phyloP scores from a whole-genome alignment of 306 rosid genomes.

The Fragaria vesca region DNA sequence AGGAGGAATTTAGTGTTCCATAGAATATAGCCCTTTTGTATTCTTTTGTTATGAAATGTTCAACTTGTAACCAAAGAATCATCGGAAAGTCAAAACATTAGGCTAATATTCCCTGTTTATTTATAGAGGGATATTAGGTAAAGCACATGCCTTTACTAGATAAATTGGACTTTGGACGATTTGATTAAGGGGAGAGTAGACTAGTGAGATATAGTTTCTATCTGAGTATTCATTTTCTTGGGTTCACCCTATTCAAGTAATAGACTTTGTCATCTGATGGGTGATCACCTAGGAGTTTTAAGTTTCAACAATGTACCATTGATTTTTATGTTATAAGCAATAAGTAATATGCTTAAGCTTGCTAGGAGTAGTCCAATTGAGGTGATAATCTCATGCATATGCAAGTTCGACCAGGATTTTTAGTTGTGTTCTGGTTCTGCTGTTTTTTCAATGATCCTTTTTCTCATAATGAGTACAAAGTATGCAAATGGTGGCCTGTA shows the following conservation, averaged over 20 bases:
- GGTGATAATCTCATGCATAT: not conserved
- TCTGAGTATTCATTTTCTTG: not conserved
- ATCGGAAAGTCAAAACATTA: constrained; percentile 41
- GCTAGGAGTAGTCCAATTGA: not conserved
- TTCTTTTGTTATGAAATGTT: constrained; percentile 25
- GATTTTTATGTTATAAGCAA: not conserved
- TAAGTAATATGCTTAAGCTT: not conserved
- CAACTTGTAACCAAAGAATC: constrained; percentile 22
- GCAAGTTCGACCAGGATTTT: not conserved
- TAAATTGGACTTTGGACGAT: constrained; percentile 19
- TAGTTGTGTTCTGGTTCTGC: not conserved
- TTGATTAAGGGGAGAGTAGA: constrained; percentile 26
- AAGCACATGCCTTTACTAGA: constrained; percentile 43
- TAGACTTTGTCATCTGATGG: constrained; percentile 5
- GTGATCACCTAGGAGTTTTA: not conserved
- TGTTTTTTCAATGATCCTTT: not conserved
- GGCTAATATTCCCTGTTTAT: constrained; percentile 25
- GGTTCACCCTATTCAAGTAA: not conserved
- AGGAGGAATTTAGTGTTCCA: constrained; percentile 19
- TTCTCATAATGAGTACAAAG: not conserved
- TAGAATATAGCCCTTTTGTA: constrained; percentile 7
- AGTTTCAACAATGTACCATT: not conserved
- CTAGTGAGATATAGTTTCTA: not conserved
- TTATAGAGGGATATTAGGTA: constrained; percentile 30
- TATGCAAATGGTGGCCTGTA: not conserved